phyloP scores from a whole-genome alignment of 345 rosid genomes.

The Arabis alpina region DNA sequence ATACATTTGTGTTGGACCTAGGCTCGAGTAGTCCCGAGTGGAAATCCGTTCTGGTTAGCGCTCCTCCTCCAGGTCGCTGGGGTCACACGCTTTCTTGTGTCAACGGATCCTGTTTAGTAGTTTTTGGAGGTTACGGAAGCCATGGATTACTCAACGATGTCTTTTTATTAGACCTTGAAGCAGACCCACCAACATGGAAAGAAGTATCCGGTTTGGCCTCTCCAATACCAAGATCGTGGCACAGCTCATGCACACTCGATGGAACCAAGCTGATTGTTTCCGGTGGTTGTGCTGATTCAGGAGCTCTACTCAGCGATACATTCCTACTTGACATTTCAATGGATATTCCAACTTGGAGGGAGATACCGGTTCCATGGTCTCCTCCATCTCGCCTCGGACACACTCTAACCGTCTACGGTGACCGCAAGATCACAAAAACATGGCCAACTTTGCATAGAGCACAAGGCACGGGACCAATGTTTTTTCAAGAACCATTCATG shows the following conservation, averaged over 20 bases:
- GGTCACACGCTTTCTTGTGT: constrained; percentile 94
- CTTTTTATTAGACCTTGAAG: constrained; percentile 84
- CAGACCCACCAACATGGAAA: constrained; percentile 88
- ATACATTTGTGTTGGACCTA: constrained; percentile 86
- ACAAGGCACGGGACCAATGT: too few relatives aligned
- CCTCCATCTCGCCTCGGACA: constrained; percentile 95
- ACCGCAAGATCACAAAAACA: constrained; percentile 80
- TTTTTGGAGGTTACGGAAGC: constrained; percentile 92
- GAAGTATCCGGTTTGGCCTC: constrained; percentile 92
- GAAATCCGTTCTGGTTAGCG: constrained; percentile 87
- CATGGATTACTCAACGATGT: constrained; percentile 91
- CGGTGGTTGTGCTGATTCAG: constrained; percentile 96
- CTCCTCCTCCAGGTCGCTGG: constrained; percentile 98
- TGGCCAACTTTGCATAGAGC: too few relatives aligned
- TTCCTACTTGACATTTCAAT: constrained; percentile 89
- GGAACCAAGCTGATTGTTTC: constrained; percentile 93
- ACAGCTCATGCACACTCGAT: constrained; percentile 95
- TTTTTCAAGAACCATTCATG: too few relatives aligned
- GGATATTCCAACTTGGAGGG: constrained; percentile 92
- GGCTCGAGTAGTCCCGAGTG: constrained; percentile 83
- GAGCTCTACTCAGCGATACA: constrained; percentile 86
- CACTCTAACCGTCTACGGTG: constrained; percentile 84
- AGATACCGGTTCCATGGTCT: constrained; percentile 87
- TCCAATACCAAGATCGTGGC: constrained; percentile 96
- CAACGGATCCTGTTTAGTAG: constrained; percentile 83